Conservation (phyloP, 495 filamentous ascomycete species). For the Penicillium steckii region DNA sequence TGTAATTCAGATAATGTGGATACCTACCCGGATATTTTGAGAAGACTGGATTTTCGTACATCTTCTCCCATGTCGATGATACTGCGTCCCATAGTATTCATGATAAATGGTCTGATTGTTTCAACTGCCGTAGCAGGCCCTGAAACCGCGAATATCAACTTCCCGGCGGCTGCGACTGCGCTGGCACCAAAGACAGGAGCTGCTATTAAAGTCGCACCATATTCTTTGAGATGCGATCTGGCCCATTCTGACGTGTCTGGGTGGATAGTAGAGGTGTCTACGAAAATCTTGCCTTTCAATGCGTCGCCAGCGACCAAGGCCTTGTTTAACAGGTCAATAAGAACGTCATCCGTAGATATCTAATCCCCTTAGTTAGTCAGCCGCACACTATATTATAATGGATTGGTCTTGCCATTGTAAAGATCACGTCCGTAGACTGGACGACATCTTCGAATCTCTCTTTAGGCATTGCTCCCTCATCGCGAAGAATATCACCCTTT, state of each 20-base stretch:
- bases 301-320: slow-evolving; percentile 1
- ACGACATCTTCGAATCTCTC: slow-evolving; percentile 28
- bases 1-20: not conserved
- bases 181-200: slow-evolving; percentile 41
- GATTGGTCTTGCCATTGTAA: slow-evolving; percentile 24
- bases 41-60: slow-evolving; percentile 15
- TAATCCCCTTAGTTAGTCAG: slow-evolving; percentile 2
- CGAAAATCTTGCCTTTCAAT: slow-evolving; percentile 30
- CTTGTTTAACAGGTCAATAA: slow-evolving; percentile 6
- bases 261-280: slow-evolving; percentile 42
- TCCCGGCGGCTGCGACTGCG: slow-evolving; percentile 33
- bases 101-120: slow-evolving; percentile 29
- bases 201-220: slow-evolving; percentile 27
- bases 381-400: not conserved
- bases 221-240: slow-evolving; percentile 11
- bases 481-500: slow-evolving; percentile 26
- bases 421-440: slow-evolving; percentile 29
- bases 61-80: slow-evolving; percentile 32
- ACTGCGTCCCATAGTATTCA: slow-evolving; percentile 32
- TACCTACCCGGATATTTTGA: slow-evolving; percentile 19
- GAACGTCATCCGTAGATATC: slow-evolving; percentile 8
- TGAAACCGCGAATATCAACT: slow-evolving; percentile 33
- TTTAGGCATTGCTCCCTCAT: slow-evolving; percentile 25
- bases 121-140: slow-evolving; percentile 27
- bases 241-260: slow-evolving; percentile 31